Evolutionary conservation across 2,329 filamentous ascomycete genomes (phyloP), one percentile per base, ranked within the genome.

Genomic region (Aspergillus ochraceoroseus): DNA sequence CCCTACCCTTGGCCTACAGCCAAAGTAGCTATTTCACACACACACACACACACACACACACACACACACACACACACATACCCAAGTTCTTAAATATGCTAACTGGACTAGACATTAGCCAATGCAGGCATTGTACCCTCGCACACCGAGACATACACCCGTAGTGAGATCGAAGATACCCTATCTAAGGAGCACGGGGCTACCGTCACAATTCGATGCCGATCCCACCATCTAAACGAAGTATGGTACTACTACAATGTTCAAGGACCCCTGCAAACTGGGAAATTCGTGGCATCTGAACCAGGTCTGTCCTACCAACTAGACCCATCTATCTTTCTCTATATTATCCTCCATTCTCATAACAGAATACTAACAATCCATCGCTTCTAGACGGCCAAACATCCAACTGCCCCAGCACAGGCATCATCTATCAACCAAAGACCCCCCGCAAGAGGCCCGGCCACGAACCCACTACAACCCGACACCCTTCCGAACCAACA

Each of bases 391-490:
- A 79, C 50, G 76, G 80, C 26, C 71, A 73, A 8, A 75, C 72
- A 38, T 79, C 79, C 31, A 78, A 73, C 37, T 88, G 85, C 57
- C 79, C 83, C 0, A 57, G 63, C 30, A 71, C 62, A 0, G 78
- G 77, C 3, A 77, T 87, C 57, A 75, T 73, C 49, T 86, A 86
- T 58, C 66, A 77, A 7, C 80, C 79, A 17, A 84, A 84, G 62
- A 54, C 64, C 59, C 4, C 66, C 54, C 35, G 60, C 54, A 27
- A 58, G n/a, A 20, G 33, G 12, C 31, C 31, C 52, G 31, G 57
- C 55, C 18, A 56, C 55, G 29, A 59, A n/a, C 55, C 68, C 18
- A 61, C 63, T 6, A 70, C 65, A 14, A 54, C 62, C 11, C 63
- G 61, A 1, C 49, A 51, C 5, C 47, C 47, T 4, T 50, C 58